Conservation (phyloP, 164 flowering plant species). For the Liquidambar formosana region DNA sequence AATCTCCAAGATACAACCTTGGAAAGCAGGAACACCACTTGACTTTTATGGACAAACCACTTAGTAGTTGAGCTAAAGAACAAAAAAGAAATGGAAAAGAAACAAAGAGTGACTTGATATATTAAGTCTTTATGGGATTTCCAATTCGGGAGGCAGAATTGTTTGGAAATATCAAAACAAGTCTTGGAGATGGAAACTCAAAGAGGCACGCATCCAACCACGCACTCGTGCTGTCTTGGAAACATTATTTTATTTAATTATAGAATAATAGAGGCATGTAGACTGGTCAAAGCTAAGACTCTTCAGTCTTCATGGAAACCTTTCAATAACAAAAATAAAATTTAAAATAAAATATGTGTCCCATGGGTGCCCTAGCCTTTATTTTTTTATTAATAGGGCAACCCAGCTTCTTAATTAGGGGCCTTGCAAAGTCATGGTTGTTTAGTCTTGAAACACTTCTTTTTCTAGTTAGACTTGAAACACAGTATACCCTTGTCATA, state of each 20-base stretch:
- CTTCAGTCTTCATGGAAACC: too few relatives aligned
- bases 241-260: conserved; percentile 10
- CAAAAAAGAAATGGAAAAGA: not conserved
- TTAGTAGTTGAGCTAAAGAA: not conserved
- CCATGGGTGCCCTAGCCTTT: too few relatives aligned
- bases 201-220: not conserved
- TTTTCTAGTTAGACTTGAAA: too few relatives aligned
- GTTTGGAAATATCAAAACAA: conserved; percentile 14
- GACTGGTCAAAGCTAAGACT: conserved; percentile 6
- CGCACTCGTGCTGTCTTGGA: conserved; percentile 23
- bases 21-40: too few relatives aligned
- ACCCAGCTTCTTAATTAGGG: too few relatives aligned
- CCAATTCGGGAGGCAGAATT: conserved; percentile 3
- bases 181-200: conserved; percentile 5
- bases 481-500: too few relatives aligned
- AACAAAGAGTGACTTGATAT: not conserved
- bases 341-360: too few relatives aligned
- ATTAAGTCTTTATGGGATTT: conserved; percentile 2
- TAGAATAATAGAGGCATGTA: not conserved
- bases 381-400: too few relatives aligned
- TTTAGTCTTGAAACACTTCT: too few relatives aligned
- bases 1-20: too few relatives aligned
- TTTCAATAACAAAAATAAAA: too few relatives aligned
- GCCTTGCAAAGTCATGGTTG: too few relatives aligned
- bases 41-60: not conserved